phyloP scores from a whole-genome alignment of 2,329 filamentous ascomycete species.

The Aplosporella prunicola region DNA sequence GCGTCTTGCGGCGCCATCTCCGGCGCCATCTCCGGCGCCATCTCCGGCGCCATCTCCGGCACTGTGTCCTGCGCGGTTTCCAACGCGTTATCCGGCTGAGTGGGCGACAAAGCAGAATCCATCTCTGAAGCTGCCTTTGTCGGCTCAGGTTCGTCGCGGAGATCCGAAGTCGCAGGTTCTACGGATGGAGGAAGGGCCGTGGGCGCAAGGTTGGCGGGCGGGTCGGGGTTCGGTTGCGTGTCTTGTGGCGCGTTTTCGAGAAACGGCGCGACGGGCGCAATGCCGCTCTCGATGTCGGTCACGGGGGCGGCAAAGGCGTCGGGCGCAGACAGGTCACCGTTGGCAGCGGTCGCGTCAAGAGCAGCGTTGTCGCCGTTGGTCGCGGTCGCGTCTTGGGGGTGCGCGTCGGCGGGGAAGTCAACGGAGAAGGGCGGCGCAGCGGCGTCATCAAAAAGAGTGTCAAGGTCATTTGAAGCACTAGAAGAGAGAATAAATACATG shows the following conservation, averaged over 20 bases:
- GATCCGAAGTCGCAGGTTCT: conserved; percentile 31
- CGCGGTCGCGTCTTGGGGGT: conserved; percentile 12
- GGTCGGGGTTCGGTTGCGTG: conserved; percentile 25
- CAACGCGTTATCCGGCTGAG: too few species aligned
- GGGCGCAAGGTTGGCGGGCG: conserved; percentile 16
- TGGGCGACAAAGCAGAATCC: too few species aligned
- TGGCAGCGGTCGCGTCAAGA: too few species aligned
- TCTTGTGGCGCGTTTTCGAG: conserved; percentile 32
- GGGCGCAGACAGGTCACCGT: conserved; percentile 16
- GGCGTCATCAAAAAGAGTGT: conserved; percentile 27
- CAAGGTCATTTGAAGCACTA: conserved; percentile 14
- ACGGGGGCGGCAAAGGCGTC: conserved; percentile 27
- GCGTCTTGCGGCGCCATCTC: too few species aligned
- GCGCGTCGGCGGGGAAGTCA: conserved; percentile 11
- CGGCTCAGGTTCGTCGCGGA: conserved; percentile 11
- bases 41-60: too few species aligned
- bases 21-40: too few species aligned
- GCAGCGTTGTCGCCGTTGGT: conserved; percentile 25
- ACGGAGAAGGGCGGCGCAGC: conserved; percentile 16
- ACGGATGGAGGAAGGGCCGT: conserved; percentile 29
- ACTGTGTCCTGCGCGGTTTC: too few species aligned
- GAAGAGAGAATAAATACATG: conserved; percentile 15
- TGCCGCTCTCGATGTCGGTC: conserved; percentile 34
- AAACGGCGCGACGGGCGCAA: conserved; percentile 34
- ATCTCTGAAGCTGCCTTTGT: too few species aligned